A percentile compares a stretch with the other conserved stretches of the same genome.
phyloP scores from a whole-genome alignment of 2,329 filamentous ascomycete genomes.

The Endothia cerciana region DNA sequence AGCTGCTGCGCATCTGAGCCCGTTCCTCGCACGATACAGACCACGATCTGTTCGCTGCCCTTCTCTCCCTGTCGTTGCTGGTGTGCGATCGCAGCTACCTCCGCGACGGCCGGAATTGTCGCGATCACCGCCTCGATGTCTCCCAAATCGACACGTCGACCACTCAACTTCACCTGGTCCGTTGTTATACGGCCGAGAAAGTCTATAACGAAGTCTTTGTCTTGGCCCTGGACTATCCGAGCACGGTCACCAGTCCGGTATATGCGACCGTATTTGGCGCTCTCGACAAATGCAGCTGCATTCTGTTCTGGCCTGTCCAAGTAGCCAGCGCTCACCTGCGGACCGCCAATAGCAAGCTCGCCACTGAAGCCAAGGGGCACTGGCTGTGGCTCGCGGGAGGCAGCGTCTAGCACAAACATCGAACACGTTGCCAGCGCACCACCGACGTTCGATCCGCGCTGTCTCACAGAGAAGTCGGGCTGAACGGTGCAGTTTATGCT shows the following conservation, averaged over 20 bases:
- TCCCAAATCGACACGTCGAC: conserved; percentile 25
- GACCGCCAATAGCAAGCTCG: conserved; percentile 14
- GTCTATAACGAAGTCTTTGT: conserved; percentile 30
- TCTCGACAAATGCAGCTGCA: conserved; percentile 19
- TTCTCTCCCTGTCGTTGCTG: too few relatives aligned
- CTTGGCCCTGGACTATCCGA: conserved; percentile 29
- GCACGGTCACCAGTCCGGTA: conserved; percentile 32
- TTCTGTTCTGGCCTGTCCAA: conserved; percentile 22
- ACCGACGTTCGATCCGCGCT: too few relatives aligned
- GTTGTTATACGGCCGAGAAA: conserved; percentile 29
- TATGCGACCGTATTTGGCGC: neutral
- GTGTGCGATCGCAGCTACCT: too few relatives aligned
- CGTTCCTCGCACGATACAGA: too few relatives aligned
- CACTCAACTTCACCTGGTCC: conserved; percentile 28
- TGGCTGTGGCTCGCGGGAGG: neutral
- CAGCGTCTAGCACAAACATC: too few relatives aligned
- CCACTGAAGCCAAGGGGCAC: conserved; percentile 9
- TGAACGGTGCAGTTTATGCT: too few relatives aligned
- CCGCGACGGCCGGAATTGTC: too few relatives aligned
- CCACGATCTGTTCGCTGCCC: conserved; percentile 64
- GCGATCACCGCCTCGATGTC: too few relatives aligned
- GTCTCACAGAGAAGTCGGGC: too few relatives aligned
- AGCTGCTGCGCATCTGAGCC: too few relatives aligned
- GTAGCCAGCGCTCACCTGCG: conserved; percentile 29
- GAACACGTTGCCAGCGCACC: too few relatives aligned